A percentile compares a stretch with the other conserved stretches of the same genome.
These are phyloP conservation scores for Pythium aphanidermatum DNA, from an alignment of 352 stramenopile genomes.

Conservation along the genomic window DNA sequence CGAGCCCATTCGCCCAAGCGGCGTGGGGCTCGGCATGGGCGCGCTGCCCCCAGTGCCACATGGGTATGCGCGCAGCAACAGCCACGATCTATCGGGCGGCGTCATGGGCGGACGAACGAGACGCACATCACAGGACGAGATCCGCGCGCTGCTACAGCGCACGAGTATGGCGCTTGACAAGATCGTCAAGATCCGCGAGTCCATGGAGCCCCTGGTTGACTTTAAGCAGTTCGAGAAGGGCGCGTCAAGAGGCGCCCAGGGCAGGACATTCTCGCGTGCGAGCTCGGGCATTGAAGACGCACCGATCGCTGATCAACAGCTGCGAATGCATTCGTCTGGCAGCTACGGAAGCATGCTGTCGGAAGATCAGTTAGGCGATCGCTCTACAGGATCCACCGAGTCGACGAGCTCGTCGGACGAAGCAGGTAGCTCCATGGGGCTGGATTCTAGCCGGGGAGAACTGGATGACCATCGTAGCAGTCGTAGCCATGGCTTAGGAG, in stretches of 20 bases:
- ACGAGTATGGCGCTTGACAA: conserved; percentile 70
- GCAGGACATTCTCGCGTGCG: conserved; percentile 6
- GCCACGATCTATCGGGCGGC: not conserved
- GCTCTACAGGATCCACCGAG: conserved; percentile 22
- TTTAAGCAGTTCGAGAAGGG: conserved; percentile 69
- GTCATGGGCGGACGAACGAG: conserved; percentile 10
- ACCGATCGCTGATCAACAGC: conserved; percentile 11
- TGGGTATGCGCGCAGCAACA: conserved; percentile 5
- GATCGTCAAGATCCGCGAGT: conserved; percentile 80
- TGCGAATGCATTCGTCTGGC: conserved; percentile 24
- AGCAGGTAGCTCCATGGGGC: conserved; percentile 22
- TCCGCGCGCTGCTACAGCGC: conserved; percentile 59
- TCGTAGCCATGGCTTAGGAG: too few species aligned
- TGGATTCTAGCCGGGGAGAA: conserved; percentile 22
- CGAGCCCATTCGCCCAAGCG: conserved; percentile 19
- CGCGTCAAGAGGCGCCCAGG: not conserved
- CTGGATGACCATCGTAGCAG: too few species aligned
- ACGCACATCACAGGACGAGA: conserved; percentile 60
- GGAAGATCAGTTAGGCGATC: conserved; percentile 26
- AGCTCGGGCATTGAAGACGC: conserved; percentile 16
- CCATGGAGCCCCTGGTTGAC: conserved; percentile 75
- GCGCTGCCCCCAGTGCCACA: conserved; percentile 11
- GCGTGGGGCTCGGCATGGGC: conserved; percentile 5
- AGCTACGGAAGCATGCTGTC: conserved; percentile 51
- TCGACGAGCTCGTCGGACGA: conserved; percentile 34